Conservation (phyloP, 108 stramenopile species). For the Cyclotella atomus region DNA sequence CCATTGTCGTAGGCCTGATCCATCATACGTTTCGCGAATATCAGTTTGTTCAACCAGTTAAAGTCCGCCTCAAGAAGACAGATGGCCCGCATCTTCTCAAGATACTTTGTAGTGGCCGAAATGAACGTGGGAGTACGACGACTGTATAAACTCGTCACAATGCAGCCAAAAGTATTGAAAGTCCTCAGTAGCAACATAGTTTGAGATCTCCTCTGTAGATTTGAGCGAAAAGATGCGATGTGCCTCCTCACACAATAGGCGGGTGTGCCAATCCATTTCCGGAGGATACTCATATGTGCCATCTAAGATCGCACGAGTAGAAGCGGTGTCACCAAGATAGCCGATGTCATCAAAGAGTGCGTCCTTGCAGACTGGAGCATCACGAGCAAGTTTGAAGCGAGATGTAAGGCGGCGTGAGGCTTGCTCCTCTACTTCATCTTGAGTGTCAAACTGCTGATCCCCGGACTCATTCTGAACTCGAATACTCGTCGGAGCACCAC, state of each 20-base stretch:
- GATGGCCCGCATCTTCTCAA: constrained; percentile 1
- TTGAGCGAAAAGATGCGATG: background rate
- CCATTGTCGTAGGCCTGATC: background rate
- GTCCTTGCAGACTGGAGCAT: too few species aligned
- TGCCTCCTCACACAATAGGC: background rate
- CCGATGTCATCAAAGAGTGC: constrained; percentile 2
- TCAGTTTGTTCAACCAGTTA: constrained; percentile 21
- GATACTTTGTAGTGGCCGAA: constrained; percentile 12
- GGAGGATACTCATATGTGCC: constrained; percentile 1
- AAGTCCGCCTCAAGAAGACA: constrained; percentile 19
- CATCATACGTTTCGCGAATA: constrained; percentile 27
- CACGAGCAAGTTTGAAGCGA: background rate
- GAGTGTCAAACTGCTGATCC: background rate
- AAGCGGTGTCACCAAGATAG: constrained; percentile 2
- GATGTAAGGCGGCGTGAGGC: background rate
- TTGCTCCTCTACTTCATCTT: background rate
- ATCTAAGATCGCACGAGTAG: background rate
- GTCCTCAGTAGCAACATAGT: background rate
- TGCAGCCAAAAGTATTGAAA: background rate
- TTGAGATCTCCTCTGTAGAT: background rate
- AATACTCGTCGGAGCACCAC: background rate
- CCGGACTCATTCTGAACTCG: background rate
- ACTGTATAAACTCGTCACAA: background rate
- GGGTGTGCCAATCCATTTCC: background rate
- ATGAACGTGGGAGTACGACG: background rate